Percentiles rank a stretch among this genome's conserved stretches.
Evolutionary conservation across 164 flowering plant species (phyloP).

Genomic region (Nelumbo lutea): DNA sequence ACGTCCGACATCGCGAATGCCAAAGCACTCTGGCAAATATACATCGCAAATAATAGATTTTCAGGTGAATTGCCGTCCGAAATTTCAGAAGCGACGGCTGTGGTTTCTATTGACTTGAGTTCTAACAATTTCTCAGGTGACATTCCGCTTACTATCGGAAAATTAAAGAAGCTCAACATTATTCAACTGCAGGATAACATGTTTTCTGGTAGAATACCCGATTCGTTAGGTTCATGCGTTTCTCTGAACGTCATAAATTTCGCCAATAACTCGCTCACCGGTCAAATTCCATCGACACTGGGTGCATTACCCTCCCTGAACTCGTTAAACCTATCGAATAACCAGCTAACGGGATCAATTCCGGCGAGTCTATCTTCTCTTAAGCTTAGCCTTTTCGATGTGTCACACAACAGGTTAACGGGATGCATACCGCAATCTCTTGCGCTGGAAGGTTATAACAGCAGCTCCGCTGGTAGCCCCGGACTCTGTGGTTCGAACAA

Average conservation of each 20-base stretch:
- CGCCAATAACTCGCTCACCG: slow-evolving; percentile 53
- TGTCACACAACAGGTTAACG: slow-evolving; percentile 50
- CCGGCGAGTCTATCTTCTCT: slow-evolving; percentile 50
- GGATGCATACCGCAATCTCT: slow-evolving; percentile 58
- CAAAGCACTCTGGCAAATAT: slow-evolving; percentile 27
- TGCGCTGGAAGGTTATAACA: slow-evolving; percentile 38
- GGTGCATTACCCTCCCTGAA: slow-evolving; percentile 50
- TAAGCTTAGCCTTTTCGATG: slow-evolving; percentile 60
- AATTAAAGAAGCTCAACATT: slow-evolving; percentile 32
- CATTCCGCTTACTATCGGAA: slow-evolving; percentile 49
- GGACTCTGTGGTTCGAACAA: slow-evolving; percentile 52
- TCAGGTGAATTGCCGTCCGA: slow-evolving; percentile 62
- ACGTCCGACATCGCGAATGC: slow-evolving; percentile 52
- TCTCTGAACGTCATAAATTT: slow-evolving; percentile 50
- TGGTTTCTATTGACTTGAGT: slow-evolving; percentile 41
- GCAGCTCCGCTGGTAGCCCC: slow-evolving; percentile 58
- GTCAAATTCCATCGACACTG: slow-evolving; percentile 49
- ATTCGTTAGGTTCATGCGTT: slow-evolving; percentile 41
- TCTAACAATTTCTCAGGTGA: slow-evolving; percentile 49
- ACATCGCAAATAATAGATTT: slow-evolving; percentile 34
- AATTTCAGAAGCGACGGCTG: slow-evolving; percentile 37
- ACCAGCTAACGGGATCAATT: slow-evolving; percentile 57
- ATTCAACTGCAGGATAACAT: slow-evolving; percentile 42
- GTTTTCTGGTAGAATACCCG: slow-evolving; percentile 55
- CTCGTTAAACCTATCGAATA: slow-evolving; percentile 57